Percentiles rank a stretch among this genome's conserved stretches.
Conservation (phyloP, 257 asterid genomes). For the Solanum arcanum region DNA sequence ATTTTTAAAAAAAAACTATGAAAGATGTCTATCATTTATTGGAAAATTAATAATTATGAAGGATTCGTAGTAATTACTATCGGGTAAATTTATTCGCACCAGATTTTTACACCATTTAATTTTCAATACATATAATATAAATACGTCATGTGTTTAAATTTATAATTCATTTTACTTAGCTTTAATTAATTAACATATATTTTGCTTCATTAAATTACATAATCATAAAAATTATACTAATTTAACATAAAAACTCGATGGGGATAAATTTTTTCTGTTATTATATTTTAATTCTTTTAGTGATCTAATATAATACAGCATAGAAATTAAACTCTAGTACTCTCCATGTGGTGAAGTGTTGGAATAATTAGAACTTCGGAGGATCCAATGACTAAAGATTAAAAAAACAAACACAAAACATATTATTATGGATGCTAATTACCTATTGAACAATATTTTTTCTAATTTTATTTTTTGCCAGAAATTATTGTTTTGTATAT, state of each 20-base stretch:
- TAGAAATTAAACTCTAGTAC: background rate
- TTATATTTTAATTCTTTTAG: too few species aligned
- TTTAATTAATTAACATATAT: too few species aligned
- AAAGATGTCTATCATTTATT: background rate
- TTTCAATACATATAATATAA: fast-evolving
- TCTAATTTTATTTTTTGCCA: too few species aligned
- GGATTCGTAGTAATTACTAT: background rate
- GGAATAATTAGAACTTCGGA: background rate
- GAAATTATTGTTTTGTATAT: too few species aligned
- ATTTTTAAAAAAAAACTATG: too few species aligned
- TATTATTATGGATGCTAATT: background rate
- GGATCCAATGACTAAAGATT: background rate
- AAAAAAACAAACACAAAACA: background rate
- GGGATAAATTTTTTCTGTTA: fast-evolving
- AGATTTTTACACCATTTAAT: too few species aligned
- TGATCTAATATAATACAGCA: background rate
- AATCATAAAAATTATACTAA: too few species aligned
- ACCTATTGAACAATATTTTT: too few species aligned
- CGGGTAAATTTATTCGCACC: fast-evolving
- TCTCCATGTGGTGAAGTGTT: background rate
- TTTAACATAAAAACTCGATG: too few species aligned
- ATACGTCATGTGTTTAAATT: too few species aligned
- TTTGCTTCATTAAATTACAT: too few species aligned
- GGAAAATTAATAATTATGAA: background rate
- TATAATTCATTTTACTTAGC: too few species aligned